Evolutionary conservation across 2,329 filamentous ascomycete species (phyloP).

Genomic region (Capronia americana): DNA sequence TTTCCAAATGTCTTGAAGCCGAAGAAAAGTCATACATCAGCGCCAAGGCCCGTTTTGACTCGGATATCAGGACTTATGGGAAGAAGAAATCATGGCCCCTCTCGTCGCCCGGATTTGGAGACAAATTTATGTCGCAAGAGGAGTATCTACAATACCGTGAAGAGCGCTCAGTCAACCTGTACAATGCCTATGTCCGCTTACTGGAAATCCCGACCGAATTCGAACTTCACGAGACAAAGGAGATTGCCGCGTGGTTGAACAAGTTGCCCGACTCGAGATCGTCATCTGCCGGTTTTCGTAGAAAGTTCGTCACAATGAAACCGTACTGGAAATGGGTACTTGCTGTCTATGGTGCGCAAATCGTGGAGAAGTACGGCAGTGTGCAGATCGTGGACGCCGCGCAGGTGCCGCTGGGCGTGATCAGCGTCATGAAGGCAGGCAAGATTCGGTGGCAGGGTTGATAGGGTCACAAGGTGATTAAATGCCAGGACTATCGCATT

Average conservation of each 20-base stretch:
- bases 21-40: conserved; percentile 50
- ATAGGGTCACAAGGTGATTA: conserved; percentile 5
- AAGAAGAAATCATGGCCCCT: background rate
- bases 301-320: conserved; percentile 46
- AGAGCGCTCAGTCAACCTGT: conserved; percentile 43
- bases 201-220: conserved; percentile 45
- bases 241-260: conserved; percentile 37
- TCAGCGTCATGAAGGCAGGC: conserved; percentile 51
- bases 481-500: background rate
- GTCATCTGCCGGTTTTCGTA: conserved; percentile 31
- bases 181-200: conserved; percentile 45
- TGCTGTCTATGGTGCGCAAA: conserved; percentile 50
- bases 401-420: conserved; percentile 52
- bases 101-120: conserved; percentile 20
- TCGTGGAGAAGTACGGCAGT: conserved; percentile 50
- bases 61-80: background rate
- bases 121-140: conserved; percentile 49
- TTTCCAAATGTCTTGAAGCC: conserved; percentile 46
- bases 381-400: conserved; percentile 50
- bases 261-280: conserved; percentile 19
- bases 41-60: conserved; percentile 15
- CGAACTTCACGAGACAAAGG: conserved; percentile 42
- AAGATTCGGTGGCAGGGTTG: conserved; percentile 52
- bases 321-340: conserved; percentile 54
- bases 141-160: conserved; percentile 49